Base-by-base conservation (phyloP, 2,329 filamentous ascomycete genomes). In the Fusarium sp. region DNA sequence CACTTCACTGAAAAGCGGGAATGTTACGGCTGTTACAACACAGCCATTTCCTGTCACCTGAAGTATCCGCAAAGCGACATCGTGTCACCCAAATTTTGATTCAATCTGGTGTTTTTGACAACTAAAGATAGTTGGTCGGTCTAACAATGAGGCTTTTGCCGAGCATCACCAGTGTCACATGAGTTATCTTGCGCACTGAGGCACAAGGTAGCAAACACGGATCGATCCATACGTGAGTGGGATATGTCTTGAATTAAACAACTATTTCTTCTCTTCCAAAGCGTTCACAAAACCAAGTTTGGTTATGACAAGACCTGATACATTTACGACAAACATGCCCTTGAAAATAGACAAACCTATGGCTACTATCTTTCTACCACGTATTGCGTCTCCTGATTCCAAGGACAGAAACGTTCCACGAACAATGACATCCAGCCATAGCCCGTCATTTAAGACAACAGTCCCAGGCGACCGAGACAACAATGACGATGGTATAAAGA, bases 191-290 rank as follows among this genome's bases (percentile, higher is more conserved):
- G 55, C 59, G 55, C 32, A 45, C 46, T 52, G 63, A 60, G 52
- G 63, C 58, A 73, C 63, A 62, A 66, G 52, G 52, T 54, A 73
- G 63, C 71, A 75, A 75, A 75, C 67, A 71, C 45, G 55, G 57
- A 55, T 60, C 40, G 24, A 27, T 51, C 49, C 25, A 56, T 59
- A 55, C 56, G 61, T 52, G 61, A 38, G 43, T 34, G 22, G 55
- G 18, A 60, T 54, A 43, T 50, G 25, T 46, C 56, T 68, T 50
- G 59, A 70, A 55, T 68, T 61, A 59, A 51, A 71, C 25, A 49
- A 27, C 50, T 32, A 27, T 16, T 38, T 57, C 55, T 54, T 16
- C 52, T 40, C 29, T 52, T 61, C 49, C 53, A 67, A 54, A 43
- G 51, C 43, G 20, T 34, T 46, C 44, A 25, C 38, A 12, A 45